These are phyloP conservation scores for Trichosporon inkin DNA, from an alignment of 1,284 basidiomycete species.

Conservation along the genomic window DNA sequence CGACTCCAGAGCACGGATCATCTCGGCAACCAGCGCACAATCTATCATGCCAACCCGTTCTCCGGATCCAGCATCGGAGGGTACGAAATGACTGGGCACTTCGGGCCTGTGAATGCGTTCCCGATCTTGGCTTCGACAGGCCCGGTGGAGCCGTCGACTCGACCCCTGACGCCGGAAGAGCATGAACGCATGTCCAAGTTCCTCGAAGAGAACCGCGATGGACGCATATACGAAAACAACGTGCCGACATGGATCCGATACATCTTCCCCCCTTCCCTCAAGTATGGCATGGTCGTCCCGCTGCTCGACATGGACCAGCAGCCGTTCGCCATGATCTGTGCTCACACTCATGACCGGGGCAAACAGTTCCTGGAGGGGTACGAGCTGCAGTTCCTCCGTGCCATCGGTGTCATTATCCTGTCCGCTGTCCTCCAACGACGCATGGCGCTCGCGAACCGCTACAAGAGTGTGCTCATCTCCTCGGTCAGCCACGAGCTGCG, in stretches of 20 bases:
- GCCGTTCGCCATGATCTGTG: constrained; percentile 86
- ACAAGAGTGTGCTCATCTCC: constrained; percentile 46
- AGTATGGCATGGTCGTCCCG: constrained; percentile 82
- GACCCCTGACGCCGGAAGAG: constrained; percentile 61
- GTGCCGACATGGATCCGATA: constrained; percentile 70
- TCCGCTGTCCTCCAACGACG: constrained; percentile 87
- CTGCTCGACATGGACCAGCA: constrained; percentile 91
- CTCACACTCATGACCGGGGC: constrained; percentile 73
- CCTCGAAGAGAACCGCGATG: constrained; percentile 71
- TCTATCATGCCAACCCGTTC: constrained; percentile 53
- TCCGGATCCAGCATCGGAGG: constrained; percentile 27
- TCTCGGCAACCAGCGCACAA: constrained; percentile 46
- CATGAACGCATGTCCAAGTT: constrained; percentile 69
- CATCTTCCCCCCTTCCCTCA: constrained; percentile 71
- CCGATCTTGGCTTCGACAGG: constrained; percentile 35
- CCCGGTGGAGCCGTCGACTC: constrained; percentile 27
- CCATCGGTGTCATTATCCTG: constrained; percentile 85
- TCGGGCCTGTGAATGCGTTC: constrained; percentile 38
- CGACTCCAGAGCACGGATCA: constrained; percentile 59
- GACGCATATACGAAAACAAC: constrained; percentile 77
- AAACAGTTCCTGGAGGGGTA: constrained; percentile 85
- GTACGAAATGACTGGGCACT: constrained; percentile 35
- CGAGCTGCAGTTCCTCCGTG: constrained; percentile 84
- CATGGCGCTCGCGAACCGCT: constrained; percentile 89
- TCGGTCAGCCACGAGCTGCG: constrained; percentile 92